Percentiles rank a stretch among this genome's conserved stretches.
These are phyloP conservation scores for Volvox africanus DNA, from an alignment of 139 green algal genomes.

Conservation along the genomic window DNA sequence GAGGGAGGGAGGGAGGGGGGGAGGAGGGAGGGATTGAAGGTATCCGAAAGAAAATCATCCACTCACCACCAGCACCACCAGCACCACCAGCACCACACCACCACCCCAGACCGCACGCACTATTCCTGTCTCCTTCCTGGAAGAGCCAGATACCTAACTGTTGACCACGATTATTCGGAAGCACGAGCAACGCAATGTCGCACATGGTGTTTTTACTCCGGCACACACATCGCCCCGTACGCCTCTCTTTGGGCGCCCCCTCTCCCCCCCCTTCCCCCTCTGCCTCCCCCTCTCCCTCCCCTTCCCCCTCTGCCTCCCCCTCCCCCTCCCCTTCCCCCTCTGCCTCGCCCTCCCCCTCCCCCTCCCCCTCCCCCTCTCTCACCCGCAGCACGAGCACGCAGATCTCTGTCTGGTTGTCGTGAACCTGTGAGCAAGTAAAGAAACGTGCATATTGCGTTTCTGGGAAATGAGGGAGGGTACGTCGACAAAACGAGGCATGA, in stretches of 20 bases:
- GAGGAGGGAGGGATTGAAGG: no score
- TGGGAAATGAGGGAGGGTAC: no score
- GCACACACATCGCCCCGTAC: no score
- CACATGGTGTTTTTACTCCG: no score
- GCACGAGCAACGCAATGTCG: no score
- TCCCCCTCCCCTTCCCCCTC: not conserved
- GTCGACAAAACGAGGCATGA: no score
- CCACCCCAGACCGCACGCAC: not conserved
- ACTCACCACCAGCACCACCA: not conserved
- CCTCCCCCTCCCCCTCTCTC: not conserved
- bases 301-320: not conserved
- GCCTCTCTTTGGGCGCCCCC: no score
- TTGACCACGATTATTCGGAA: no score
- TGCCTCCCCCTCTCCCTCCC: not conserved
- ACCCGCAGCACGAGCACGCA: conserved; percentile 67
- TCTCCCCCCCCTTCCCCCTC: not conserved
- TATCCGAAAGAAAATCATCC: not conserved
- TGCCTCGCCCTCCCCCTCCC: not conserved
- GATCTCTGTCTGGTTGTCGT: conserved; percentile 72
- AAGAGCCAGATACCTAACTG: no score
- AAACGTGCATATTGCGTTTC: no score
- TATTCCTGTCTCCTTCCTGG: no score
- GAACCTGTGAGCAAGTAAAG: conserved; percentile 7
- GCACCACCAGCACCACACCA: not conserved
- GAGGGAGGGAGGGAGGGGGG: no score